Conservation (phyloP, 2,329 filamentous ascomycete genomes). For the Boeremia lycopersici region DNA sequence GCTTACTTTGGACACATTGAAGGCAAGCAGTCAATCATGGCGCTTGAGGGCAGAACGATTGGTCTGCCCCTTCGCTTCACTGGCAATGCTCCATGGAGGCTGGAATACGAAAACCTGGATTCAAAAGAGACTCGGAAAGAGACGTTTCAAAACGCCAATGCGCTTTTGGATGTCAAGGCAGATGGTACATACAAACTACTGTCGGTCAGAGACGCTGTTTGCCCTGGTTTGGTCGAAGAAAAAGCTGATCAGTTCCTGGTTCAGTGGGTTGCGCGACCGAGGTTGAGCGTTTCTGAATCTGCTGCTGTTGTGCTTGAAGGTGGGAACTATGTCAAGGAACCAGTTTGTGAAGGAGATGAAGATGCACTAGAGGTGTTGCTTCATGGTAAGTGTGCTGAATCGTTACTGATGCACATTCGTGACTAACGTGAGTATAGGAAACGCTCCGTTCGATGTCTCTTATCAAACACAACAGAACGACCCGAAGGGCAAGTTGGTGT, state of each 20-base stretch:
- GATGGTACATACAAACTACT: conserved; percentile 81
- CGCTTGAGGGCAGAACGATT: conserved; percentile 76
- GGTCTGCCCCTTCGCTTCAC: conserved; percentile 82
- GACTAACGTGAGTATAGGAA: conserved; percentile 57
- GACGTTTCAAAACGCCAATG: conserved; percentile 66
- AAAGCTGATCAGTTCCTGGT: conserved; percentile 77
- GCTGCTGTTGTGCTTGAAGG: conserved; percentile 62
- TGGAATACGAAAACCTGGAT: conserved; percentile 75
- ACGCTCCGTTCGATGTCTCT: conserved; percentile 79
- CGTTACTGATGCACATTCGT: conserved; percentile 25
- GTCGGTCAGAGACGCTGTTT: conserved; percentile 77
- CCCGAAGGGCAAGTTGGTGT: conserved; percentile 62
- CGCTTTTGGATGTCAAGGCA: conserved; percentile 67
- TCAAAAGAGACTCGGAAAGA: conserved; percentile 52
- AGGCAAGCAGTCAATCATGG: conserved; percentile 74
- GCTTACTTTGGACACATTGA: conserved; percentile 86
- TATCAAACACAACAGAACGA: conserved; percentile 81
- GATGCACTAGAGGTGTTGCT: conserved; percentile 84
- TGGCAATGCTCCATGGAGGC: conserved; percentile 82
- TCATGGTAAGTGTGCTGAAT: conserved; percentile 63
- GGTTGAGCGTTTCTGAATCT: conserved; percentile 68
- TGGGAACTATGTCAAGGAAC: conserved; percentile 70
- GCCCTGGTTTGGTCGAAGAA: conserved; percentile 79
- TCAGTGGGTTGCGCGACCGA: conserved; percentile 82
- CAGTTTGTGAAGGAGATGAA: conserved; percentile 93